phyloP scores from a whole-genome alignment of 345 rosid genomes.

The Leavenworthia alabamica region DNA sequence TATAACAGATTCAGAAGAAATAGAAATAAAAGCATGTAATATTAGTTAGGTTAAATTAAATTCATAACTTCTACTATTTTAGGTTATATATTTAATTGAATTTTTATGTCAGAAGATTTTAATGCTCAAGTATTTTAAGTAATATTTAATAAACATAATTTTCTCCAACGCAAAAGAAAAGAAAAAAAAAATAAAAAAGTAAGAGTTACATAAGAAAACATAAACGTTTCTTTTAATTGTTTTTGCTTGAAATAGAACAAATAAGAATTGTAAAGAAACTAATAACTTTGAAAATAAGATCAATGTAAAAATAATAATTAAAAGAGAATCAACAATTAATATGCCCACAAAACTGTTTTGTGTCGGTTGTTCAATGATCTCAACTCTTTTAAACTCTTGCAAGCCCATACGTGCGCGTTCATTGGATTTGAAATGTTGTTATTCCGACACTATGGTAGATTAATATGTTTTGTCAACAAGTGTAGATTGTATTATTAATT shows the following conservation, averaged over 20 bases:
- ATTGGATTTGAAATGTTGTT: not conserved
- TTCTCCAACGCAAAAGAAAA: not conserved
- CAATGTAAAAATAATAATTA: not conserved
- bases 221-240: not conserved
- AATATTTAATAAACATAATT: not conserved
- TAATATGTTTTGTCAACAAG: not conserved
- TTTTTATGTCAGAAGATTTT: not conserved
- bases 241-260: not conserved
- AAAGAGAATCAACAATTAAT: not conserved
- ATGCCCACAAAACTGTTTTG: not conserved
- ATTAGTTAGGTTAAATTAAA: not conserved
- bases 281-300: not conserved
- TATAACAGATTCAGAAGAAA: not conserved
- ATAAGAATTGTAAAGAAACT: not conserved
- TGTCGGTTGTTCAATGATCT: conserved; percentile 14
- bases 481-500: not conserved
- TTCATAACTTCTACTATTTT: not conserved
- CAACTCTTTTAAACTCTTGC: not conserved
- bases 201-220: not conserved
- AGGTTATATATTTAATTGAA: not conserved
- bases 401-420: conserved; percentile 6
- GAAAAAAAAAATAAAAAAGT: not conserved
- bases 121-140: not conserved
- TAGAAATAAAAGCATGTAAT: conserved; percentile 7
- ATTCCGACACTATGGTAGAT: not conserved